These are phyloP conservation scores for Yamadazyma kanchanaburiensis DNA, from an alignment of 1,139 yeast genomes.

Conservation along the genomic window DNA sequence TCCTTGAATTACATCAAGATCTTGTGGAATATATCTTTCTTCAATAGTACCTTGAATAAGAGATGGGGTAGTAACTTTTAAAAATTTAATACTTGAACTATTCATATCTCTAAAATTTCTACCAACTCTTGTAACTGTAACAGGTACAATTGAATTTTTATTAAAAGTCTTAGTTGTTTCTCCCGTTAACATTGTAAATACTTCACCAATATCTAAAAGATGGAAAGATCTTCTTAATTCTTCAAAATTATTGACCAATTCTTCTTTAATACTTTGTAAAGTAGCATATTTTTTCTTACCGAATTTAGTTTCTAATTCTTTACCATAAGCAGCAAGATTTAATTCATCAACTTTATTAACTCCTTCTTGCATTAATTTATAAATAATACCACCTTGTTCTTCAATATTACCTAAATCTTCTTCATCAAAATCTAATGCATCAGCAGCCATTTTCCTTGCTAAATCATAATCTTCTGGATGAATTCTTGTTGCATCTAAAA, in stretches of 20 bases:
- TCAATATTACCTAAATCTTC: conserved; percentile 85
- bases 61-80: conserved; percentile 67
- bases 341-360: conserved; percentile 85
- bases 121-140: conserved; percentile 57
- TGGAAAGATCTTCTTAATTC: conserved; percentile 78
- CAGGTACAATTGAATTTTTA: conserved; percentile 76
- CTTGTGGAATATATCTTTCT: conserved; percentile 60
- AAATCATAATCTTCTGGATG: conserved; percentile 97
- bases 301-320: conserved; percentile 74
- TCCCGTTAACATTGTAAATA: conserved; percentile 88
- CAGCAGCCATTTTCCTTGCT: conserved; percentile 97
- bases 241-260: conserved; percentile 80
- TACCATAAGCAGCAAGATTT: conserved; percentile 90
- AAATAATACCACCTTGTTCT: conserved; percentile 77
- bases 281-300: conserved; percentile 80
- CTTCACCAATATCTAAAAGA: conserved; percentile 62
- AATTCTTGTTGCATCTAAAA: conserved; percentile 90
- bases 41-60: conserved; percentile 74
- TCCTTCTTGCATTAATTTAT: conserved; percentile 75
- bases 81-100: conserved; percentile 34
- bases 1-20: conserved; percentile 50
- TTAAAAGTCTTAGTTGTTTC: conserved; percentile 70
- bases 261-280: conserved; percentile 83
- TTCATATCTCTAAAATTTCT: conserved; percentile 37
- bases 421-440: conserved; percentile 93